phyloP scores from a whole-genome alignment of 495 filamentous ascomycete genomes.

The Evernia prunastri region DNA sequence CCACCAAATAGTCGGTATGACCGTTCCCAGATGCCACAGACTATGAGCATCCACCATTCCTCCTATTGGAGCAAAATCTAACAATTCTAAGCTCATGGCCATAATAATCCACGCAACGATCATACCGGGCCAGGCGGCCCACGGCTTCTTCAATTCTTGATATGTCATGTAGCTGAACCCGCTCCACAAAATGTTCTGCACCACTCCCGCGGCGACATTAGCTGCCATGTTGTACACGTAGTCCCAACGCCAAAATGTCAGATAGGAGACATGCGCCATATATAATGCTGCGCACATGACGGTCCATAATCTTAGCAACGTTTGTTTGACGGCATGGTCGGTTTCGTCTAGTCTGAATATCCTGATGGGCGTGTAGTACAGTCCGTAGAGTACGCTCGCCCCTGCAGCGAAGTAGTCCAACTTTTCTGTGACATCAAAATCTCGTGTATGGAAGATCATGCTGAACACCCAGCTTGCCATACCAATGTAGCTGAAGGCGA shows the following conservation, averaged over 20 bases:
- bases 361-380: conserved; percentile 76
- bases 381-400: conserved; percentile 80
- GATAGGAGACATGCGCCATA: conserved; percentile 70
- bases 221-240: conserved; percentile 97
- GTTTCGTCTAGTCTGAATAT: conserved; percentile 73
- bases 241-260: conserved; percentile 82
- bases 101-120: conserved; percentile 87
- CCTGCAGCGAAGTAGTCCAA: conserved; percentile 95
- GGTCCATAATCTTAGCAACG: conserved; percentile 67
- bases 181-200: conserved; percentile 81
- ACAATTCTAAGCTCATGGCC: conserved; percentile 89
- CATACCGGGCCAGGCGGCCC: conserved; percentile 87
- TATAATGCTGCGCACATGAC: conserved; percentile 64
- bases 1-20: conserved; percentile 83
- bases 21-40: conserved; percentile 91
- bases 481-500: conserved; percentile 72
- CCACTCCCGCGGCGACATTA: conserved; percentile 73
- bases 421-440: conserved; percentile 82
- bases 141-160: conserved; percentile 56
- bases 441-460: conserved; percentile 83
- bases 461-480: conserved; percentile 80
- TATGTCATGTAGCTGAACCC: conserved; percentile 74
- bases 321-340: conserved; percentile 46
- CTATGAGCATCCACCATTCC: conserved; percentile 89
- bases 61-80: conserved; percentile 85